These are phyloP conservation scores for Neonectria punicea DNA, from an alignment of 2,329 filamentous ascomycete genomes.

Conservation along the genomic window DNA sequence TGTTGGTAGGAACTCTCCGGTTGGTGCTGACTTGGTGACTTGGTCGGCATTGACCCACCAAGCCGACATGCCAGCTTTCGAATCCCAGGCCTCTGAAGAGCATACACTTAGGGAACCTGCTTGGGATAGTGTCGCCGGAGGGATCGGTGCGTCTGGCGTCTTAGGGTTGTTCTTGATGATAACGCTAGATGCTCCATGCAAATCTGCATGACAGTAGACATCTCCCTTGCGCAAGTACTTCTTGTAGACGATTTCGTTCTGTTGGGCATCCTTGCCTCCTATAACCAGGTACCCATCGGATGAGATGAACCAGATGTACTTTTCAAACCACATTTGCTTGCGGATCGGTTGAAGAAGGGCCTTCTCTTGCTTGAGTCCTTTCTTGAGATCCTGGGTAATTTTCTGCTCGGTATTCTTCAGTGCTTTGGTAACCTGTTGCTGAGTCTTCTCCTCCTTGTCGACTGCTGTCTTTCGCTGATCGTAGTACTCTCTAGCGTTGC, in stretches of 20 bases:
- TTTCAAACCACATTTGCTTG: constrained; percentile 94
- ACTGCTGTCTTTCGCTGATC: constrained; percentile 87
- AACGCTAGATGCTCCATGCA: constrained; percentile 84
- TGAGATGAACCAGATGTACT: constrained; percentile 95
- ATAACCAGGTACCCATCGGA: constrained; percentile 95
- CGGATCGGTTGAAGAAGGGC: constrained; percentile 84
- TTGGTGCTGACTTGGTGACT: constrained; percentile 84
- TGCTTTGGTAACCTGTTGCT: constrained; percentile 82
- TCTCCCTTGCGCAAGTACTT: constrained; percentile 89
- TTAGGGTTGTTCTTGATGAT: constrained; percentile 88
- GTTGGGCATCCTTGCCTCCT: constrained; percentile 86
- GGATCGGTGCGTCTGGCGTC: constrained; percentile 84
- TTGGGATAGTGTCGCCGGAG: constrained; percentile 90
- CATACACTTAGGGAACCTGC: constrained; percentile 87
- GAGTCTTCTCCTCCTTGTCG: constrained; percentile 87
- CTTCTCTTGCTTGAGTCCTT: constrained; percentile 91
- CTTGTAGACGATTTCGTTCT: constrained; percentile 92
- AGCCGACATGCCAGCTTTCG: constrained; percentile 92
- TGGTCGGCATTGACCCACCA: constrained; percentile 96
- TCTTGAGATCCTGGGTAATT: constrained; percentile 85
- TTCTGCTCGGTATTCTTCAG: constrained; percentile 92
- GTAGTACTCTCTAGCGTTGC: constrained; percentile 92
- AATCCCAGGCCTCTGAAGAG: constrained; percentile 92
- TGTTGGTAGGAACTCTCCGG: constrained; percentile 80
- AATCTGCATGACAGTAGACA: constrained; percentile 89